Percentiles rank a stretch among this genome's conserved stretches.
These are phyloP conservation scores for Talaromyces liani DNA, from an alignment of 495 filamentous ascomycete species.

Conservation along the genomic window DNA sequence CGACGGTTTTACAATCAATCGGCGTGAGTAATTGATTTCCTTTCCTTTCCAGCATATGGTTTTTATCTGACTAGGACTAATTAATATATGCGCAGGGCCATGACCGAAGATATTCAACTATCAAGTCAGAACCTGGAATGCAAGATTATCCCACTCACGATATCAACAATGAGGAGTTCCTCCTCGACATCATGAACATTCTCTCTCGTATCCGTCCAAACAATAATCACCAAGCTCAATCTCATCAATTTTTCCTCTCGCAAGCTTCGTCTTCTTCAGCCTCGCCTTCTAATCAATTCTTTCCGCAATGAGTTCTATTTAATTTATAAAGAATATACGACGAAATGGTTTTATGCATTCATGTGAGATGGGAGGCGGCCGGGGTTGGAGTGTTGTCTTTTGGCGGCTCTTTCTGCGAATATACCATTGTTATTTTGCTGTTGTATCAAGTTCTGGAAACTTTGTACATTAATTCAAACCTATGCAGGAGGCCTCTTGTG, in stretches of 20 bases:
- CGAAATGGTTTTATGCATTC: not conserved
- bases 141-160: not conserved
- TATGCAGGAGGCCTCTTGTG: not conserved
- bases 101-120: not conserved
- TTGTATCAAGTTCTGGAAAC: not conserved
- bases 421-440: not conserved
- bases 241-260: not conserved
- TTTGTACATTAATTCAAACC: not conserved
- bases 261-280: not conserved
- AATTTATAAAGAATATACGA: not conserved
- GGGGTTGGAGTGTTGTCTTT: not conserved
- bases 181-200: constrained; percentile 1
- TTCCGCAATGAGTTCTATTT: not conserved
- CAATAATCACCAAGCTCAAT: not conserved
- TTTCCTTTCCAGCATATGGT: not conserved
- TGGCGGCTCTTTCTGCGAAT: not conserved
- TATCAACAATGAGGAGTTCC: not conserved
- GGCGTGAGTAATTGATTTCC: not conserved
- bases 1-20: constrained; percentile 24
- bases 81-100: not conserved
- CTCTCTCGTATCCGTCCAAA: not conserved
- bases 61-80: not conserved
- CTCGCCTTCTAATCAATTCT: not conserved
- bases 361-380: not conserved
- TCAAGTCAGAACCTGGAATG: not conserved